Evolutionary conservation across 805 yeast species (phyloP).

Genomic region (Suhomyces canberraensis): DNA sequence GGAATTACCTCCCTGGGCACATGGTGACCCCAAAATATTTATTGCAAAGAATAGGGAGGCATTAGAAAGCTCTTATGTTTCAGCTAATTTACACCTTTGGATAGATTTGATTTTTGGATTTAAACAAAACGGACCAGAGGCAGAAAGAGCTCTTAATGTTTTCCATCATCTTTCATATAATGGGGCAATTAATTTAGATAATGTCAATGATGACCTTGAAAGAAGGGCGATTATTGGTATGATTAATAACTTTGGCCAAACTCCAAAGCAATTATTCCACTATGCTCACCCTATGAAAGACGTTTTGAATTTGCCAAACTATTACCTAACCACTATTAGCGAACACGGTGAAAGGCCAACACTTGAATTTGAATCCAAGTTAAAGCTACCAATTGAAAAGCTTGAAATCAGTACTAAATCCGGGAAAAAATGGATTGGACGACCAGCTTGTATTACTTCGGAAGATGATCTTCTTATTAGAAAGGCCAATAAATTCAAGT

Average conservation of each 20-base stretch:
- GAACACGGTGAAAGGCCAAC: conserved; percentile 34
- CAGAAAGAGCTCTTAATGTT: conserved; percentile 66
- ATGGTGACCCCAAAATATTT: conserved; percentile 70
- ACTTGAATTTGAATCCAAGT: conserved; percentile 42
- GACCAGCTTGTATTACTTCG: conserved; percentile 37
- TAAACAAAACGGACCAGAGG: conserved; percentile 72
- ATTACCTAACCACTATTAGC: conserved; percentile 28
- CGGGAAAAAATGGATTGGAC: conserved; percentile 49
- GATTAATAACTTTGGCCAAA: conserved; percentile 90
- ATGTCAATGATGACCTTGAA: conserved; percentile 69
- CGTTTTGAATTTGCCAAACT: conserved; percentile 32
- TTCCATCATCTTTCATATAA: conserved; percentile 82
- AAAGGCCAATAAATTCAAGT: conserved; percentile 20
- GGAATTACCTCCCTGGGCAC: conserved; percentile 78
- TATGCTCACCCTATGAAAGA: conserved; percentile 61
- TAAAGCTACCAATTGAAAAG: conserved; percentile 38
- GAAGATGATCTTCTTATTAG: conserved; percentile 38
- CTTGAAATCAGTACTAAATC: conserved; percentile 42
- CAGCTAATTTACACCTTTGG: conserved; percentile 76
- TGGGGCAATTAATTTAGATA: conserved; percentile 77
- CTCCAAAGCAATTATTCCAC: conserved; percentile 70
- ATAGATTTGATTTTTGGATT: conserved; percentile 80
- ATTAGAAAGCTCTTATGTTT: conserved; percentile 76
- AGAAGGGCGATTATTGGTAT: conserved; percentile 75
- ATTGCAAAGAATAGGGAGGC: conserved; percentile 78